A percentile compares a stretch with the other conserved stretches of the same genome.
Evolutionary conservation across 345 rosid species (phyloP).

Genomic region (Xanthoceras sorbifolium): DNA sequence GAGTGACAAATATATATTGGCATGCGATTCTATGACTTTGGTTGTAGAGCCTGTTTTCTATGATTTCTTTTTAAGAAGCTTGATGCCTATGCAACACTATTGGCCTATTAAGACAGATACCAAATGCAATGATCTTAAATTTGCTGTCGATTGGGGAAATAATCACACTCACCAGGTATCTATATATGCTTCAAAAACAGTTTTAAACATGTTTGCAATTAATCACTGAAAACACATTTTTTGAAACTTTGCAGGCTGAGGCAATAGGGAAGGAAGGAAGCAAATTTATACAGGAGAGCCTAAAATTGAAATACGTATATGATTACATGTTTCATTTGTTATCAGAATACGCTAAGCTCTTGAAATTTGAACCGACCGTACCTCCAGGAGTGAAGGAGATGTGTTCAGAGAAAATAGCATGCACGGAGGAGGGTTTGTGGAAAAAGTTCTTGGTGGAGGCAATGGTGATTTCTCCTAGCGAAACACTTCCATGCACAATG

Average conservation of each 20-base stretch:
- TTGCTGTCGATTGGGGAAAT: constrained; percentile 46
- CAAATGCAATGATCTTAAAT: constrained; percentile 31
- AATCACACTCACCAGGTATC: constrained; percentile 28
- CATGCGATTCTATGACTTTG: constrained; percentile 40
- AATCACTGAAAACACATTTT: background rate
- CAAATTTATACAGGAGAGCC: constrained; percentile 38
- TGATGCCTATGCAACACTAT: constrained; percentile 39
- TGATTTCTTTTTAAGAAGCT: constrained; percentile 36
- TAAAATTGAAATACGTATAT: constrained; percentile 52
- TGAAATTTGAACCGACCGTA: constrained; percentile 49
- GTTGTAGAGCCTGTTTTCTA: constrained; percentile 28
- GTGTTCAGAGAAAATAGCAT: constrained; percentile 47
- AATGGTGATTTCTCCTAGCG: constrained; percentile 46
- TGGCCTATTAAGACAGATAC: constrained; percentile 33
- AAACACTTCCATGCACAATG: constrained; percentile 44
- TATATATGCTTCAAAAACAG: background rate
- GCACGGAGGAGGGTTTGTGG: constrained; percentile 34
- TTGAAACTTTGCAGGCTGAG: constrained; percentile 38
- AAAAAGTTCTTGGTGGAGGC: constrained; percentile 53
- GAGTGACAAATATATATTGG: constrained; percentile 45
- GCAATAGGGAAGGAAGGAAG: constrained; percentile 53
- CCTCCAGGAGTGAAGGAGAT: constrained; percentile 39
- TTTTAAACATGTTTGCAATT: too few relatives aligned
- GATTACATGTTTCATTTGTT: constrained; percentile 64
- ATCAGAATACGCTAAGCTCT: constrained; percentile 44